Percentiles rank a stretch among this genome's conserved stretches.
phyloP scores from a whole-genome alignment of 768 basidiomycete genomes.

The Dioszegia hungarica region DNA sequence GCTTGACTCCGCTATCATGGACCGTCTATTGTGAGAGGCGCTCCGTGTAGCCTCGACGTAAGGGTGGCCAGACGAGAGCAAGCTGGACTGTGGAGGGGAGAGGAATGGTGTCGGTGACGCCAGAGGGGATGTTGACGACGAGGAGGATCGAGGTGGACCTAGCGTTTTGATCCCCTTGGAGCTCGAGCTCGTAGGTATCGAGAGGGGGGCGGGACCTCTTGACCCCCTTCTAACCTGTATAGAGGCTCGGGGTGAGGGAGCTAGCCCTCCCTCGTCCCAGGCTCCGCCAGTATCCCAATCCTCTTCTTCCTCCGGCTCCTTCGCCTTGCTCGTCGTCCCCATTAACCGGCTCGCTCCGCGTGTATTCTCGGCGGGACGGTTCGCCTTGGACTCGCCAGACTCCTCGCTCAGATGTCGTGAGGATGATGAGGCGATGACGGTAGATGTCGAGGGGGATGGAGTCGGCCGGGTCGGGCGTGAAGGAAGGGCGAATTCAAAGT shows the following conservation, averaged over 20 bases:
- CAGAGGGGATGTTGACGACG: conserved; percentile 10
- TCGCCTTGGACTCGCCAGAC: conserved; percentile 4
- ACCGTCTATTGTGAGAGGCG: too few species aligned
- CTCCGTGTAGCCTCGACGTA: background rate
- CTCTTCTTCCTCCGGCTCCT: conserved; percentile 1
- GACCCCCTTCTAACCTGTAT: background rate
- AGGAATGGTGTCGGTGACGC: background rate
- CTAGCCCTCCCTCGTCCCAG: background rate
- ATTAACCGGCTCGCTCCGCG: background rate
- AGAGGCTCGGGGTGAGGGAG: background rate
- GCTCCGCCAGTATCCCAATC: conserved; percentile 1
- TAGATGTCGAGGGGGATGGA: background rate
- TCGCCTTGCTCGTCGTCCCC: background rate
- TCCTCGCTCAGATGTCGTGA: background rate
- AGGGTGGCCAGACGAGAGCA: background rate
- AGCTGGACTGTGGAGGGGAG: background rate
- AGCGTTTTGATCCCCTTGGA: background rate
- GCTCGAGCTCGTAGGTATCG: conserved; percentile 1
- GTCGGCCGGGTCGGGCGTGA: background rate
- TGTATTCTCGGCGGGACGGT: background rate
- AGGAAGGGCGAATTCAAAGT: conserved; percentile 36
- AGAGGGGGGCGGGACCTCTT: conserved; percentile 11
- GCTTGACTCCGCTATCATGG: too few species aligned
- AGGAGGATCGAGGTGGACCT: conserved; percentile 10
- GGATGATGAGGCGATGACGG: background rate